Base-by-base conservation (phyloP, 805 yeast genomes). In the Teunomyces panamensis region DNA sequence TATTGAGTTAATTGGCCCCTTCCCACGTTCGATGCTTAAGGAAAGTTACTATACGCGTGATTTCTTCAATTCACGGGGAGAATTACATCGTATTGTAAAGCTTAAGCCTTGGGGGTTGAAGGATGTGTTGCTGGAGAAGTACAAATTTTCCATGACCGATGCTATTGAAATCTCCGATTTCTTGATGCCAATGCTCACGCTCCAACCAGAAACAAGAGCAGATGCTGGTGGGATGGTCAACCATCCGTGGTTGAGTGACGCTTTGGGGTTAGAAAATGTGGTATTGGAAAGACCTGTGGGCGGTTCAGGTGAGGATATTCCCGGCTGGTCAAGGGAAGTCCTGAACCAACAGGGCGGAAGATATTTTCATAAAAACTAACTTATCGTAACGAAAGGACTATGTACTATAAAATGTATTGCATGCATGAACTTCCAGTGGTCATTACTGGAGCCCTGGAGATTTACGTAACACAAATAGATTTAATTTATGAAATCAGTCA, bases 191-290 rank as follows among this genome's bases (percentile, higher is more conserved):
- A 89, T 94, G 96, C 73, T 94, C 41, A 64, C 75, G 16, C 66
- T 89, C 16, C 88, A 85, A 62, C 98, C 99, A 1, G 84, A 79
- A 49, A 65, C 69, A 46, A 76, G 99, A 54, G 92, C 92, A 10
- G 99, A 94, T 69, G 98, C 98, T 1, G 99, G 98, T 14, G 97
- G 97, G 3, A 79, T 90, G 83, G 81, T 88, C 2, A 86, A 89
- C 59, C 96, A 90, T 63, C 83, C 85, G 9, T 90, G 97, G 97
- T 63, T 80, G 42, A 75, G 78, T 53, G 96, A 88, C 60, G 89
- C 92, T 0, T 65, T 80, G 30, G 95, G 95, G 0, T 74, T 86
- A 62, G 94, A 87, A 49, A 75, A 83, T 56, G 80, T 87, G 10
- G 71, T 67, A 3, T 69, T 87, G 4, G 97, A 88, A 59, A 75